Evolutionary conservation across 2,329 filamentous ascomycete genomes (phyloP).

Genomic region (Colletotrichum cordylinicola): DNA sequence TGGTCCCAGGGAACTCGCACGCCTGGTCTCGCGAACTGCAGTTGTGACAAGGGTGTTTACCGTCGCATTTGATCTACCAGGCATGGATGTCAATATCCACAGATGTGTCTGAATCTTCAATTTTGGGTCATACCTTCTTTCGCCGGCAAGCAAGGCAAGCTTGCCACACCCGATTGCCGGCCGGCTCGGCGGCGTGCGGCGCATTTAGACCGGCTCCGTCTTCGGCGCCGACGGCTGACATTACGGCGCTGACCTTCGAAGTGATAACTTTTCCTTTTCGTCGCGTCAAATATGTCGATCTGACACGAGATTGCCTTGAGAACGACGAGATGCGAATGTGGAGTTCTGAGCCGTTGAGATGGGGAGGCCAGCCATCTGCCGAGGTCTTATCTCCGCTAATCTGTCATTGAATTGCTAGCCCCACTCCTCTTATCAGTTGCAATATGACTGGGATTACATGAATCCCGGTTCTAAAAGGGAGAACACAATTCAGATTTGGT

Average conservation of each 20-base stretch:
- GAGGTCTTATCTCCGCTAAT: background rate
- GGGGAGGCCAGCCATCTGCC: background rate
- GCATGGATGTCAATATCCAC: background rate
- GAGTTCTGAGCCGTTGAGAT: background rate
- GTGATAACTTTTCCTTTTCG: rapidly evolving
- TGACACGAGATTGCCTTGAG: background rate
- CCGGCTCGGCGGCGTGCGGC: background rate
- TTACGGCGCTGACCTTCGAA: background rate
- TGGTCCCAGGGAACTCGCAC: constrained; percentile 26
- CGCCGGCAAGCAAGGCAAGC: background rate
- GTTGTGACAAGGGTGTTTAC: constrained; percentile 28
- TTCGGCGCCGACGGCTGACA: background rate
- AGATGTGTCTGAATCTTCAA: rapidly evolving
- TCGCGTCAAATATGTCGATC: background rate
- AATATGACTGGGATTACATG: background rate
- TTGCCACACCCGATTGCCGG: background rate
- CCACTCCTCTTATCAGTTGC: background rate
- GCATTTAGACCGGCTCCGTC: background rate
- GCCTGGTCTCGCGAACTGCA: constrained; percentile 26
- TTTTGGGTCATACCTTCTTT: background rate
- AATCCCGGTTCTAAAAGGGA: background rate
- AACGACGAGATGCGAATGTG: background rate
- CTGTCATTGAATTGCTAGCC: background rate
- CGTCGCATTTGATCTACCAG: constrained; percentile 30
- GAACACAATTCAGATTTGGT: background rate